Percentiles rank a stretch among this genome's conserved stretches.
Evolutionary conservation across 1,284 basidiomycete genomes (phyloP).

Genomic region (Fomitopsis pinicola): DNA sequence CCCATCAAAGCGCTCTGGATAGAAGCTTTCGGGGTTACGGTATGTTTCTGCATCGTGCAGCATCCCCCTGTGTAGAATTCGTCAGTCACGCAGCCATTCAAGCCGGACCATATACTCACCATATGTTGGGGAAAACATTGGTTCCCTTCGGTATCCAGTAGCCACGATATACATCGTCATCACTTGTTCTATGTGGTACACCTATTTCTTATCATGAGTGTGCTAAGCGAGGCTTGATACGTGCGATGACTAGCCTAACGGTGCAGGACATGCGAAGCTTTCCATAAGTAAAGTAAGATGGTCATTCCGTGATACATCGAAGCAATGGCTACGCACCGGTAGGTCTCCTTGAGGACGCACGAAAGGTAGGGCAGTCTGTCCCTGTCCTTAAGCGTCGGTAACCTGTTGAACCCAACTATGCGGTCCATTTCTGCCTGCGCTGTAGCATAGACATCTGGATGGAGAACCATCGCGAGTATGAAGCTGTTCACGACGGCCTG

Average conservation of each 20-base stretch:
- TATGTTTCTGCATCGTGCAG: slow-evolving; percentile 14
- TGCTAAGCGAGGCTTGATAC: neutral
- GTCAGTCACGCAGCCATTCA: neutral
- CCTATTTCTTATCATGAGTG: neutral
- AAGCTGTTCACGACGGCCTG: slow-evolving; percentile 3
- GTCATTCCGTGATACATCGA: too few relatives aligned
- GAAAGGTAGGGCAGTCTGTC: slow-evolving; percentile 22
- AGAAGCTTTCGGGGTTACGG: slow-evolving; percentile 12
- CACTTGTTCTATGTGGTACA: neutral
- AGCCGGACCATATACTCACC: neutral
- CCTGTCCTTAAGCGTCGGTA: slow-evolving; percentile 24
- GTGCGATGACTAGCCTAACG: neutral
- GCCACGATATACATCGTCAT: neutral
- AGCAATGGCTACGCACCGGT: neutral
- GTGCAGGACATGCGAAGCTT: neutral
- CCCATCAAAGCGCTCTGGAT: slow-evolving; percentile 15
- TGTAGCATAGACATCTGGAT: slow-evolving; percentile 21
- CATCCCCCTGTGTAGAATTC: slow-evolving; percentile 13
- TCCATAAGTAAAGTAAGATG: neutral
- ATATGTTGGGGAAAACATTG: slow-evolving; percentile 2
- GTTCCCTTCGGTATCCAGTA: slow-evolving; percentile 18
- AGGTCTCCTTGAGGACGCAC: slow-evolving; percentile 26
- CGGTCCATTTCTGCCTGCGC: slow-evolving; percentile 26
- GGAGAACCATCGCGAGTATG: slow-evolving; percentile 21
- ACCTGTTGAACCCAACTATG: slow-evolving; percentile 18